phyloP scores from a whole-genome alignment of 2,329 filamentous ascomycete genomes.

The Cordyceps javanica region DNA sequence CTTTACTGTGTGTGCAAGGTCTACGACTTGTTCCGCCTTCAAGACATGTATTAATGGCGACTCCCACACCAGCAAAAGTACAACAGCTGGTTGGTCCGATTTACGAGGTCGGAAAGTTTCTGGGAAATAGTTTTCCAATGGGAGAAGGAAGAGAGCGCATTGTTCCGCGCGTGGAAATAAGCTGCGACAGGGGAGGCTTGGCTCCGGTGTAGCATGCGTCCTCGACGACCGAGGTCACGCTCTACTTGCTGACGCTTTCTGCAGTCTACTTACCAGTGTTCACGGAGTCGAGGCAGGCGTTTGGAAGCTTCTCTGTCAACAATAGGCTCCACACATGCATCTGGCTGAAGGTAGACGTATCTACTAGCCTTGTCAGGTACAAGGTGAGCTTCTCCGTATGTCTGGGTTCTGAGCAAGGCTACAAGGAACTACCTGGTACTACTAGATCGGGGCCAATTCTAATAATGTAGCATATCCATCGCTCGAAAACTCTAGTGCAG shows the following conservation, averaged over 20 bases:
- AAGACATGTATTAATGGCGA: not conserved
- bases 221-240: too few species aligned
- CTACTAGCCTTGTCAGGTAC: not conserved
- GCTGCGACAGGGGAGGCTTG: not conserved
- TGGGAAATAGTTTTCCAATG: not conserved
- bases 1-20: not conserved
- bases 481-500: too few species aligned
- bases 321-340: too few species aligned
- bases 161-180: not conserved
- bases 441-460: too few species aligned
- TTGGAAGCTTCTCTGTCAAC: too few species aligned
- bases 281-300: too few species aligned
- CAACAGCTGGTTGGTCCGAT: not conserved
- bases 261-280: too few species aligned
- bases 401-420: not conserved
- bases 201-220: not conserved
- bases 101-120: not conserved
- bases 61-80: not conserved
- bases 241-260: too few species aligned
- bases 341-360: not conserved
- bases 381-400: too few species aligned
- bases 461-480: too few species aligned
- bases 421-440: too few species aligned
- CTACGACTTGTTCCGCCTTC: not conserved
- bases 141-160: not conserved